Evolutionary conservation across 2,329 filamentous ascomycete genomes (phyloP).

Genomic region (Penicillium palitans): DNA sequence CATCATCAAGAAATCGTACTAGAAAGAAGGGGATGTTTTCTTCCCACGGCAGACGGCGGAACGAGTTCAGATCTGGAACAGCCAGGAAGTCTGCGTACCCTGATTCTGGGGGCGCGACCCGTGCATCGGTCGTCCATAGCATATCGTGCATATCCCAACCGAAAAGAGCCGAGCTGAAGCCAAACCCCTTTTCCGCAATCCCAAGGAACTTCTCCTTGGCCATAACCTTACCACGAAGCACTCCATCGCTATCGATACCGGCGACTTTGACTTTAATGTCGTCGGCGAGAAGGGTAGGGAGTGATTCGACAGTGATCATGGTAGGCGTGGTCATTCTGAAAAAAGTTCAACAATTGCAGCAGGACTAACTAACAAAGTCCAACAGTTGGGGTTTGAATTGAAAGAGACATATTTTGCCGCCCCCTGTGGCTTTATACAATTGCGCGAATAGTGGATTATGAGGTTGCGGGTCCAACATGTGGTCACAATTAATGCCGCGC

Average conservation of each 20-base stretch:
- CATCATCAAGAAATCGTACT: constrained; percentile 76
- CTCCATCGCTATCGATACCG: constrained; percentile 80
- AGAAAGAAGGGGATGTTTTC: constrained; percentile 80
- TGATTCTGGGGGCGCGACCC: constrained; percentile 80
- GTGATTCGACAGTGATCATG: constrained; percentile 57
- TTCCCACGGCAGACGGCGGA: constrained; percentile 85
- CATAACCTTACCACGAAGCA: constrained; percentile 83
- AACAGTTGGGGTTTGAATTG: background rate
- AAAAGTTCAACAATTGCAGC: background rate
- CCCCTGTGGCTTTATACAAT: constrained; percentile 8
- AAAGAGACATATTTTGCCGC: background rate
- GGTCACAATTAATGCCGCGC: background rate
- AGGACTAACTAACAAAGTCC: background rate
- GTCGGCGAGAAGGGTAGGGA: constrained; percentile 64
- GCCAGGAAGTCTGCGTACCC: constrained; percentile 84
- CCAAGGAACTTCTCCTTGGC: constrained; percentile 90
- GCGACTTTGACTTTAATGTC: constrained; percentile 83
- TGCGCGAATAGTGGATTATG: background rate
- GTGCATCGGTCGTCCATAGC: constrained; percentile 66
- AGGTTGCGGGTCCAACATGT: constrained; percentile 1
- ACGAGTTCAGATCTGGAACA: constrained; percentile 72
- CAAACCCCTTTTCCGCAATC: constrained; percentile 73
- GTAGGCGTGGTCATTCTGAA: constrained; percentile 12
- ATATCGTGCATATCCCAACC: constrained; percentile 96
- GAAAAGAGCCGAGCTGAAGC: constrained; percentile 89